Evolutionary conservation across 176 grass and related monocot species (phyloP), one percentile per base, ranked within the genome.

Genomic region (Triticum turgidum): DNA sequence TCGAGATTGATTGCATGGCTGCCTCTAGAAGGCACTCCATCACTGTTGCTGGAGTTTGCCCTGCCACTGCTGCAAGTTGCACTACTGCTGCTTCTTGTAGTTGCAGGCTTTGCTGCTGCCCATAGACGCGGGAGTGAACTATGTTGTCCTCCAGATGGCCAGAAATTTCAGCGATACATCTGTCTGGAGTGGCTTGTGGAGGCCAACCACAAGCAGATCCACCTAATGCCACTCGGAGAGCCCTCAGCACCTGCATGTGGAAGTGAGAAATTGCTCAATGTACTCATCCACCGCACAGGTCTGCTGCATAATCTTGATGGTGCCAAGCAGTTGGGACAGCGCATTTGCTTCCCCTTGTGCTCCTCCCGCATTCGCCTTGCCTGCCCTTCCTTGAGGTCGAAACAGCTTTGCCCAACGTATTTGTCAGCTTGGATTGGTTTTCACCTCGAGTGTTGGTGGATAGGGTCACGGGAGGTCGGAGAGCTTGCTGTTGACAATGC

Each of bases 391-490:
- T 49, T 49, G 42, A 29, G 72, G 41, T 29, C 42, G 41, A 24
- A 74, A 74, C 41, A 74, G 71, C 39, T 47, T 74, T 45, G 71
- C 22, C 22, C 42, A 13, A 73, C 14, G 12, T 47, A 24, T 47
- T 4, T 25, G 24, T 29, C 42, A 75, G 72, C 42, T 75, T 75
- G 13, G 72, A 75, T 75, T 75, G 41, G 72, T 75, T 75, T 75
- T 49, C 39, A 75, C 42, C 71, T 75, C 6, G 3, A 14, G 72
- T 49, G 71, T 75, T 75, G 12, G 72, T 75, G 41, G 42, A 75
- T 75, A 75, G 13, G 41, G 41, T 49, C 45, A 44, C 13, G 6
- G 13, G 13, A 49, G 72, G 72, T 29, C 22, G 13, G 42, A 75
- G 42, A 75, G 72, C 42, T 75, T 75, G 41, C 11, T 49, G 22